Percentiles rank a stretch among this genome's conserved stretches.
These are phyloP conservation scores for Mycena olivaceomarginata DNA, from an alignment of 768 basidiomycete species.

Conservation along the genomic window DNA sequence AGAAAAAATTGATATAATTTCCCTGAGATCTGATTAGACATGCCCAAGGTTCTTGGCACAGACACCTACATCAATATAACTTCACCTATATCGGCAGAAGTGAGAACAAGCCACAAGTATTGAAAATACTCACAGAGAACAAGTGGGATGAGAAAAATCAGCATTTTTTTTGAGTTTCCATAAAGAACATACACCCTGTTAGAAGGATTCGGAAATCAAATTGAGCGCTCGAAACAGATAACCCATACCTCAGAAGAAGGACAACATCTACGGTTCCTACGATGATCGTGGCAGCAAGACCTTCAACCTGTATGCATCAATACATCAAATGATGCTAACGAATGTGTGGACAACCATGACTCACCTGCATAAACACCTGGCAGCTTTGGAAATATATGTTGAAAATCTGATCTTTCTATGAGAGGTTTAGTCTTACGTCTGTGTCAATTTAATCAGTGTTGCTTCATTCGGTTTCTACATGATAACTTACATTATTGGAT, in stretches of 20 bases:
- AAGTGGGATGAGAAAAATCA: background rate
- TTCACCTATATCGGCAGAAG: background rate
- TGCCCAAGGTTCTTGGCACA: background rate
- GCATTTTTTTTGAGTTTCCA: background rate
- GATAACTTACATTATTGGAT: background rate
- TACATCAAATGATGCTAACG: background rate
- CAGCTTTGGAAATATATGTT: background rate
- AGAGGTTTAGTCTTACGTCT: background rate
- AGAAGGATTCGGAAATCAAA: background rate
- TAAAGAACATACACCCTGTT: slow-evolving; percentile 3
- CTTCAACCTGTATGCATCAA: background rate
- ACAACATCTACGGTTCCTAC: background rate
- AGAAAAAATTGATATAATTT: background rate
- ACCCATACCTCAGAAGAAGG: background rate
- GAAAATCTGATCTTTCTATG: background rate
- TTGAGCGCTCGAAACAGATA: background rate
- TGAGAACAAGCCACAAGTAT: background rate
- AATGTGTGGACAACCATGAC: background rate
- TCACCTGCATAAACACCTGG: background rate
- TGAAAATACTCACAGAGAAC: background rate
- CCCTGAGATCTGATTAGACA: background rate
- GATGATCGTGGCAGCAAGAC: background rate
- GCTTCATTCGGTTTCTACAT: background rate
- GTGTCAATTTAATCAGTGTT: background rate
- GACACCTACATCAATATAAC: background rate